These are phyloP conservation scores for Cordyceps pruinosa DNA, from an alignment of 2,329 filamentous ascomycete genomes.

Conservation along the genomic window DNA sequence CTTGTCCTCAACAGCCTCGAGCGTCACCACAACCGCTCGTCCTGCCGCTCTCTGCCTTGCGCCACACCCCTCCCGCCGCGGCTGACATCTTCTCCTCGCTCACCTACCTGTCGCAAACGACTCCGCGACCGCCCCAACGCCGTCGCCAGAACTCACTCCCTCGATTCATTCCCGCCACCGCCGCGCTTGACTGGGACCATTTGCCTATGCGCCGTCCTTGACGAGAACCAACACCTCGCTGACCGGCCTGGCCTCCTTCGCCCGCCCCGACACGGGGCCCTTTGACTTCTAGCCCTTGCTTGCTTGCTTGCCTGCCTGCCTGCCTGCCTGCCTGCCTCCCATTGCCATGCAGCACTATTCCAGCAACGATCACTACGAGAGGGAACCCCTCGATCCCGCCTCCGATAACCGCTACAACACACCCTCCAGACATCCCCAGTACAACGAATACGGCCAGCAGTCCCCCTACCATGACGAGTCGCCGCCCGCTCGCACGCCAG, in stretches of 20 bases:
- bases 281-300: background rate
- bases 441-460: conserved; percentile 7
- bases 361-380: conserved; percentile 25
- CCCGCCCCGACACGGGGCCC: background rate
- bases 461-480: conserved; percentile 24
- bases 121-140: background rate
- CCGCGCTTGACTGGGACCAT: background rate
- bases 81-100: background rate
- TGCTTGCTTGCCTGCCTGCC: too few relatives aligned
- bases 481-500: conserved; percentile 1
- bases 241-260: background rate
- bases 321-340: too few relatives aligned
- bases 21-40: background rate
- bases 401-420: conserved; percentile 12
- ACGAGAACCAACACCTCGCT: background rate
- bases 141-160: background rate
- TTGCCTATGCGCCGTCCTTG: background rate
- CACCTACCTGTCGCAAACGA: background rate
- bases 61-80: background rate
- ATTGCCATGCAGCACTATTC: conserved; percentile 27
- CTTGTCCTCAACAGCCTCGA: background rate
- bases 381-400: conserved; percentile 27
- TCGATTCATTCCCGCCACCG: background rate
- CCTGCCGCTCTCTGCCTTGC: background rate
- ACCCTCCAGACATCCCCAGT: background rate